Percentiles rank a stretch among this genome's conserved stretches.
Evolutionary conservation across 2,329 filamentous ascomycete genomes (phyloP).

Genomic region (Talaromyces sp.): DNA sequence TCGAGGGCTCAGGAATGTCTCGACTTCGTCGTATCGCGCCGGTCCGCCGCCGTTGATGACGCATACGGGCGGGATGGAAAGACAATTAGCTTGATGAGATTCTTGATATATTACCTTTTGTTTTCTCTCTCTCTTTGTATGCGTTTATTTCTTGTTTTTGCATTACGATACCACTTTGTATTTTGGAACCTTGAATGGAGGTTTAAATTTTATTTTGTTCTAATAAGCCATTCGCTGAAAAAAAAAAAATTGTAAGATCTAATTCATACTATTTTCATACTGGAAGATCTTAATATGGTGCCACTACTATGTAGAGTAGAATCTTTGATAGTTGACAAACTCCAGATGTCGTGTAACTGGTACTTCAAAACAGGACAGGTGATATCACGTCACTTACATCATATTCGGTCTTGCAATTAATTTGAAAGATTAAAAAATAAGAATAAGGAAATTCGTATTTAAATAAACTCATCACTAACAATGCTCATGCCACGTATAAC

Average conservation of each 20-base stretch:
- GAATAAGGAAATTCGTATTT: conserved; percentile 9
- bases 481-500: conserved; percentile 1
- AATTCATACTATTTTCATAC: neutral
- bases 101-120: neutral
- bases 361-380: neutral
- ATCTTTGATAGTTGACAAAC: too few relatives aligned
- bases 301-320: too few relatives aligned
- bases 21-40: conserved; percentile 20
- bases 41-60: conserved; percentile 20
- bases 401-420: too few relatives aligned
- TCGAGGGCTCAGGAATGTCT: conserved; percentile 14
- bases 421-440: neutral
- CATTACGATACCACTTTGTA: neutral
- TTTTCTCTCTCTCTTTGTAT: neutral
- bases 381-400: neutral
- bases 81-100: conserved; percentile 28
- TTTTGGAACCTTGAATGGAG: neutral
- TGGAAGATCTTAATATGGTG: too few relatives aligned
- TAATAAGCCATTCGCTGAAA: neutral
- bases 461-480: conserved; percentile 4
- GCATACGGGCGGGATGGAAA: conserved; percentile 30
- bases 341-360: too few relatives aligned
- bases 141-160: neutral
- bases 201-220: neutral
- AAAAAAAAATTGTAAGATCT: neutral